Conservation (phyloP, 768 basidiomycete species). For the Mycena galopus region DNA sequence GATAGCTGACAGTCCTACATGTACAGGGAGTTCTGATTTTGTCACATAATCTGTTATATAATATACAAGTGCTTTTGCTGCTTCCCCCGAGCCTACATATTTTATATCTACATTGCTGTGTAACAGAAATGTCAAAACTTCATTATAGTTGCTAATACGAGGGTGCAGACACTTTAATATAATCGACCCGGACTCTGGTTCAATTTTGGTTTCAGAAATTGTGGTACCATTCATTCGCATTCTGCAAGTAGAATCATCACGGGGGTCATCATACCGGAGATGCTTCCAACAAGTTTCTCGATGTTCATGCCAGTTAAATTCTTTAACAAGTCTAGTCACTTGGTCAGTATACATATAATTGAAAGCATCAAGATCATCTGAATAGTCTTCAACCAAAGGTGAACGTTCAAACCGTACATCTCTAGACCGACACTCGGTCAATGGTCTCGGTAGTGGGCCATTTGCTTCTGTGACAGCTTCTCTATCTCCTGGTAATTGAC, state of each 20-base stretch:
- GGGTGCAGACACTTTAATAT: constrained; percentile 22
- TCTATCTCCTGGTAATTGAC: neutral
- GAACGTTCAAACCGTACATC: too few species aligned
- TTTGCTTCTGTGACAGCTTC: too few species aligned
- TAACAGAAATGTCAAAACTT: constrained; percentile 34
- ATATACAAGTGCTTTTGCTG: constrained; percentile 46
- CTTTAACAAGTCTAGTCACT: neutral
- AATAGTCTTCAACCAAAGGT: too few species aligned
- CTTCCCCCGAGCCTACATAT: constrained; percentile 44
- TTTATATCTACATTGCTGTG: constrained; percentile 48
- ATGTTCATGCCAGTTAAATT: neutral
- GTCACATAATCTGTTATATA: constrained; percentile 55
- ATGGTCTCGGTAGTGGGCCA: too few species aligned
- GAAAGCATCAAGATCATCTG: too few species aligned
- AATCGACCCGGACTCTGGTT: constrained; percentile 9
- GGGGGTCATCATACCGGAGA: neutral
- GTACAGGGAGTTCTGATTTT: constrained; percentile 37
- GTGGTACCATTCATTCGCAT: neutral
- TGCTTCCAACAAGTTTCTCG: neutral
- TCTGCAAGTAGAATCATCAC: neutral
- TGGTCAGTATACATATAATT: too few species aligned
- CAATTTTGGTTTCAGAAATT: neutral
- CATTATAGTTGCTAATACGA: neutral
- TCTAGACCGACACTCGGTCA: too few species aligned
- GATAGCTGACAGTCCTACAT: constrained; percentile 38